Evolutionary conservation across 2,329 filamentous ascomycete species (phyloP), one percentile per base, ranked within the genome.

Genomic region (Colletotrichum limetticola): DNA sequence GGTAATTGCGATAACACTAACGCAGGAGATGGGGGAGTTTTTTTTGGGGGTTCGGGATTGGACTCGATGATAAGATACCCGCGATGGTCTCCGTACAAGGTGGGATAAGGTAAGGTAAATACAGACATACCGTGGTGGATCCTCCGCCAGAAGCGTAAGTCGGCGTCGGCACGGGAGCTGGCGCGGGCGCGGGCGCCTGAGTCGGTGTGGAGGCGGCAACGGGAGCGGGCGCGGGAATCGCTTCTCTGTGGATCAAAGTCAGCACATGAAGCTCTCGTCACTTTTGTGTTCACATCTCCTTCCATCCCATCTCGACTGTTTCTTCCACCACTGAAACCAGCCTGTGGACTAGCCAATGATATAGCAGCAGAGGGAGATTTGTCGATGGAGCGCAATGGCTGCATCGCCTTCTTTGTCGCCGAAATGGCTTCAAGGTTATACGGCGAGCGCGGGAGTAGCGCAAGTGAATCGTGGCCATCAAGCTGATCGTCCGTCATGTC

Each of bases 101-200:
- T 49, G 64, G 64, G 64, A 42, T 66, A 57, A 28, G 60, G 52
- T 63, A 53, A 30, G 60, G 32, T 59, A 35, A 42, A n/a, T 53
- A 37, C 37, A 22, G 30, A 70, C 70, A 60, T 60, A 72, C 70
- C n/a, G 56, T 60, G 4, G 70, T 65, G 46, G 70, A 63, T 16
- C 69, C 69, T 58, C 69, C 69, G 53, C 69, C 53, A 26, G 69
- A 69, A 37, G 66, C 70, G 42, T 72, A 72, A 5, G 66, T 72
- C 46, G 66, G 66, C 26, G 66, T 68, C 52, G 69, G 69, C 65
- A 58, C 65, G 24, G 69, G 69, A n/a, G 69, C 69, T 19, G 68
- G 56, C 22, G 42, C 56, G 22, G 59, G 59, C 22, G 37, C 59
- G 26, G 65, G 65, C 22, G 46, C 59, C 28, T 35, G 66, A 58